A percentile compares a stretch with the other conserved stretches of the same genome.
phyloP scores from a whole-genome alignment of 1,139 yeast species.

The Candida neerlandica region DNA sequence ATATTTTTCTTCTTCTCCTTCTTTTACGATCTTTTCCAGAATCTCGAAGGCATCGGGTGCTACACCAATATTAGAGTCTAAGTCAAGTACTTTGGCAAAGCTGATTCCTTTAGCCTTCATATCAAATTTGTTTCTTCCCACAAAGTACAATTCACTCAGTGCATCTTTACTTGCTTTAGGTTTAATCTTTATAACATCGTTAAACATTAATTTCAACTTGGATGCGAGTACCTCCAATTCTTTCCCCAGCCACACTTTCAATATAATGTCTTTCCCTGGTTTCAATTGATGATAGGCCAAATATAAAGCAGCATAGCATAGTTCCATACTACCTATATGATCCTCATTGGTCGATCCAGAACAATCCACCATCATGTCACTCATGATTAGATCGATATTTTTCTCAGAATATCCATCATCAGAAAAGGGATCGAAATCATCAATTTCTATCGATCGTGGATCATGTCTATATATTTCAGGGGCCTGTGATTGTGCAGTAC shows the following conservation, averaged over 20 bases:
- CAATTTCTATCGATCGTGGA: too few species aligned
- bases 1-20: too few species aligned
- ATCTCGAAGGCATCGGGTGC: too few species aligned
- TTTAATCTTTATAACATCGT: slow-evolving; percentile 34
- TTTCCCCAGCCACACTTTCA: slow-evolving; percentile 47
- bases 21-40: too few species aligned
- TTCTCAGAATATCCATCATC: slow-evolving; percentile 7
- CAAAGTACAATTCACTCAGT: slow-evolving; percentile 43
- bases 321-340: slow-evolving; percentile 49
- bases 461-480: too few species aligned
- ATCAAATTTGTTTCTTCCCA: slow-evolving; percentile 27
- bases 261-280: slow-evolving; percentile 38
- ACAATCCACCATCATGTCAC: slow-evolving; percentile 55
- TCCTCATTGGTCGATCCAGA: slow-evolving; percentile 46
- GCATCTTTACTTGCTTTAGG: slow-evolving; percentile 43
- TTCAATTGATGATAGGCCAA: slow-evolving; percentile 31
- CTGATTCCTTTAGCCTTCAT: slow-evolving; percentile 5
- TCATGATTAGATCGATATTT: slow-evolving; percentile 36
- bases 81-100: slow-evolving; percentile 4
- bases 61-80: too few species aligned
- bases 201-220: slow-evolving; percentile 31
- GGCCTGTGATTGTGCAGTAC: too few species aligned
- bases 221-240: slow-evolving; percentile 34
- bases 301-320: slow-evolving; percentile 42
- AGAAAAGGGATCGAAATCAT: neutral